phyloP scores from a whole-genome alignment of 169 alveolate genomes.

The Neospora caninum region DNA sequence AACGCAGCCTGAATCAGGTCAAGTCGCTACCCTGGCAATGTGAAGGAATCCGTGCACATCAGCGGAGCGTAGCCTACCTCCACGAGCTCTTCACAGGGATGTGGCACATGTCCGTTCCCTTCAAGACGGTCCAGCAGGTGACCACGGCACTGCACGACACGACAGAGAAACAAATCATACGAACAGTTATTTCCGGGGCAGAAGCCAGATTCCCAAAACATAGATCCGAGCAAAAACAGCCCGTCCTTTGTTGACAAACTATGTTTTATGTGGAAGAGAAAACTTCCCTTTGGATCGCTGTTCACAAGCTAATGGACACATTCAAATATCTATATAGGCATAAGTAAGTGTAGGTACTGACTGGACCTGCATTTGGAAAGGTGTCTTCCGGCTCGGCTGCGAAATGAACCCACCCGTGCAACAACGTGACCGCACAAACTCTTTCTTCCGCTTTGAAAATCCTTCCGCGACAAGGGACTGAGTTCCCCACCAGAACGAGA shows the following conservation, averaged over 20 bases:
- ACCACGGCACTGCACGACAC: constrained; percentile 47
- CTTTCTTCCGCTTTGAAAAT: no score
- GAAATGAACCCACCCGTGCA: no score
- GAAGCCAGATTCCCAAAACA: neutral
- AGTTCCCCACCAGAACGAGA: no score
- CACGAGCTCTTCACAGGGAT: constrained; percentile 91
- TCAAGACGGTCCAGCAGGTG: constrained; percentile 91
- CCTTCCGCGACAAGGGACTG: no score
- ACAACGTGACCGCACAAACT: no score
- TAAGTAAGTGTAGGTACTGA: no score
- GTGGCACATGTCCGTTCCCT: constrained; percentile 88
- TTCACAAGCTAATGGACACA: neutral
- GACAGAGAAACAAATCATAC: neutral
- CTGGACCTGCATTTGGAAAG: no score
- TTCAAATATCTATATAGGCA: no score
- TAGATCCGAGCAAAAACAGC: neutral
- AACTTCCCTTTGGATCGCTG: neutral
- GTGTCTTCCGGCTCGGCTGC: no score
- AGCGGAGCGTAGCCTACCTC: constrained; percentile 72
- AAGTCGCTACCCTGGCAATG: neutral
- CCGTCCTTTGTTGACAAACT: neutral
- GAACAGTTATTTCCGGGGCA: neutral
- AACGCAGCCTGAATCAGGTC: no score
- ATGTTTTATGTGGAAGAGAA: neutral
- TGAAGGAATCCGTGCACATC: no score